These are phyloP conservation scores for Isoetes taiwanensis DNA, from an alignment of 75 land plant genomes.

Conservation along the genomic window DNA sequence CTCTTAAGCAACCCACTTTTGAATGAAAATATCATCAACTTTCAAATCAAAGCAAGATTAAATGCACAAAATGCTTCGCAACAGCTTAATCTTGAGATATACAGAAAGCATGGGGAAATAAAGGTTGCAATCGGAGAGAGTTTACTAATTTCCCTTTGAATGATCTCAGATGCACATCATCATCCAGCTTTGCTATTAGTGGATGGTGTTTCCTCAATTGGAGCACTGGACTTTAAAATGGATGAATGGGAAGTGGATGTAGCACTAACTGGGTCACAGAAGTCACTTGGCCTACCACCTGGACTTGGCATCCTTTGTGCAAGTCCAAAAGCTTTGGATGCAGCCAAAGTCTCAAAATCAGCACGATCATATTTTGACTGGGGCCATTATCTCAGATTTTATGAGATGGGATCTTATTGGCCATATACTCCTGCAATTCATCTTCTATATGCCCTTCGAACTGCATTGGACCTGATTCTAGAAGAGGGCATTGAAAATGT, in stretches of 20 bases:
- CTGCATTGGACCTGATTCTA: not conserved
- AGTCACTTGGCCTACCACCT: not conserved
- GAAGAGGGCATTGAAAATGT: slow-evolving; percentile 4
- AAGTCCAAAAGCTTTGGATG: slow-evolving; percentile 1
- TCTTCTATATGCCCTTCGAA: not conserved
- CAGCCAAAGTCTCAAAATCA: not conserved
- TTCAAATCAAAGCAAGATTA: too few relatives aligned
- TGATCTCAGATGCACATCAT: not conserved
- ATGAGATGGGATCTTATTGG: not conserved
- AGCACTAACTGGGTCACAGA: slow-evolving; percentile 1
- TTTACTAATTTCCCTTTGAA: too few relatives aligned
- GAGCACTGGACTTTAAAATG: slow-evolving; percentile 1
- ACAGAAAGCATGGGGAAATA: too few relatives aligned
- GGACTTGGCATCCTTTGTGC: slow-evolving; percentile 5
- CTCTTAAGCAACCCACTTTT: too few relatives aligned
- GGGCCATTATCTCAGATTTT: not conserved
- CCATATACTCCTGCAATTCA: slow-evolving; percentile 5
- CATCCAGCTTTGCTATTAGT: slow-evolving; percentile 3
- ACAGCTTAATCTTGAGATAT: too few relatives aligned
- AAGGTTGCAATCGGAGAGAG: too few relatives aligned
- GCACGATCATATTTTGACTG: not conserved
- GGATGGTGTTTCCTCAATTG: slow-evolving; percentile 5
- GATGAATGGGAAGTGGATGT: slow-evolving; percentile 4
- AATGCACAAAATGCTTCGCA: too few relatives aligned
- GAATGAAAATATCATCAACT: too few relatives aligned